phyloP scores from a whole-genome alignment of 345 rosid species.

The Pistacia atlantica region DNA sequence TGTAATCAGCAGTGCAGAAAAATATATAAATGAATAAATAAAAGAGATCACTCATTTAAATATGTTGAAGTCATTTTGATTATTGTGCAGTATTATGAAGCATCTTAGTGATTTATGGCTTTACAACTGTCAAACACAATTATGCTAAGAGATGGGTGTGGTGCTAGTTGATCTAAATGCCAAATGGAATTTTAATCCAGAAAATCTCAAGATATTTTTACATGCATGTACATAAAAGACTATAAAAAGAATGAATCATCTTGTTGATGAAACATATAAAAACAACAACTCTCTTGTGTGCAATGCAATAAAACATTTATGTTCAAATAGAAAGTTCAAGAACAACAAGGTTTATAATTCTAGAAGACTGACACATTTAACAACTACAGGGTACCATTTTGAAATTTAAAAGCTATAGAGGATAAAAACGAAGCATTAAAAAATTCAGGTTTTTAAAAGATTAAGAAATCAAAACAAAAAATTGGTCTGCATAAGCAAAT shows the following conservation, averaged over 20 bases:
- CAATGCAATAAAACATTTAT: neutral
- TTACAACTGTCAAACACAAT: neutral
- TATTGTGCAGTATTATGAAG: neutral
- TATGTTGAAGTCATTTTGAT: neutral
- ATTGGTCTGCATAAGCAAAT: neutral
- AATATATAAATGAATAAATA: no score
- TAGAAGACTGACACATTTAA: neutral
- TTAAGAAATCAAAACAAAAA: no score
- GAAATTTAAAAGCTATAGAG: neutral
- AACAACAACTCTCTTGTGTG: no score
- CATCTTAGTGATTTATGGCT: neutral
- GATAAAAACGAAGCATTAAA: neutral
- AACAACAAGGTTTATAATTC: neutral
- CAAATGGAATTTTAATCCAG: neutral
- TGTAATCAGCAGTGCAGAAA: neutral
- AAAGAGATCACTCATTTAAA: neutral
- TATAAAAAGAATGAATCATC: no score
- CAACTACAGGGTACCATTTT: neutral
- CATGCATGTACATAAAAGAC: neutral
- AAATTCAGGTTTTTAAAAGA: neutral
- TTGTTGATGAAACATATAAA: neutral
- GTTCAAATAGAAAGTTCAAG: neutral
- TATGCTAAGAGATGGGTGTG: neutral
- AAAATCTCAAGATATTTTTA: neutral
- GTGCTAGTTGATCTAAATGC: neutral